Conservation (phyloP, 352 stramenopile species). For the Phytophthora ramorum region DNA sequence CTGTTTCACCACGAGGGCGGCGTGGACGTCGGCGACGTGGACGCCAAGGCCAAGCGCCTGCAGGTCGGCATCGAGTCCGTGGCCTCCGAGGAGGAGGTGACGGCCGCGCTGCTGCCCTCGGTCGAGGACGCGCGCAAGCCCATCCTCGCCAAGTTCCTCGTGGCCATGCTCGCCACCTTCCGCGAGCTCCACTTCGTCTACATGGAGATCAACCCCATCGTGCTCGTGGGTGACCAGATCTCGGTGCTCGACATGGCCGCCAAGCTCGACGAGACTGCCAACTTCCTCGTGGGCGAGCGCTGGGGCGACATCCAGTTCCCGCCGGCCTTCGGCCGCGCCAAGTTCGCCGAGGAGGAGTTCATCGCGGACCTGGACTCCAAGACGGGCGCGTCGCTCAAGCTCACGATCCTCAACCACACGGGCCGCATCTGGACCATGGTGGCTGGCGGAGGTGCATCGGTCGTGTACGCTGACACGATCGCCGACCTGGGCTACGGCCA, state of each 20-base stretch:
- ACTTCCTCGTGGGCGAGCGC: conserved; percentile 92
- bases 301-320: conserved; percentile 97
- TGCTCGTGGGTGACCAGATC: conserved; percentile 92
- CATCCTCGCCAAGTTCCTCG: conserved; percentile 91
- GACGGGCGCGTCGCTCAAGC: conserved; percentile 96
- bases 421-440: conserved; percentile 98
- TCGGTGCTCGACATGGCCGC: conserved; percentile 96
- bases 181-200: conserved; percentile 97
- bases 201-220: conserved; percentile 98
- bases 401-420: conserved; percentile 96
- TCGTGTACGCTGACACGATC: conserved; percentile 98
- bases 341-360: conserved; percentile 97
- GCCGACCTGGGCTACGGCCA: conserved; percentile 94
- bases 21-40: conserved; percentile 96
- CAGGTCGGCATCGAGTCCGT: conserved; percentile 84
- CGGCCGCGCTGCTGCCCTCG: conserved; percentile 70
- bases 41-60: conserved; percentile 93
- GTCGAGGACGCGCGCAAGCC: conserved; percentile 82
- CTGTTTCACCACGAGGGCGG: conserved; percentile 96
- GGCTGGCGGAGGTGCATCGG: conserved; percentile 94
- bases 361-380: conserved; percentile 95
- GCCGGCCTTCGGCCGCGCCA: conserved; percentile 94
- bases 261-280: conserved; percentile 97
- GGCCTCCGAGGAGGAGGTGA: conserved; percentile 80
- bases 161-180: conserved; percentile 93